Evolutionary conservation across 2,329 filamentous ascomycete species (phyloP), one percentile per base, ranked within the genome.

Genomic region (Hyphodiscus sp.): DNA sequence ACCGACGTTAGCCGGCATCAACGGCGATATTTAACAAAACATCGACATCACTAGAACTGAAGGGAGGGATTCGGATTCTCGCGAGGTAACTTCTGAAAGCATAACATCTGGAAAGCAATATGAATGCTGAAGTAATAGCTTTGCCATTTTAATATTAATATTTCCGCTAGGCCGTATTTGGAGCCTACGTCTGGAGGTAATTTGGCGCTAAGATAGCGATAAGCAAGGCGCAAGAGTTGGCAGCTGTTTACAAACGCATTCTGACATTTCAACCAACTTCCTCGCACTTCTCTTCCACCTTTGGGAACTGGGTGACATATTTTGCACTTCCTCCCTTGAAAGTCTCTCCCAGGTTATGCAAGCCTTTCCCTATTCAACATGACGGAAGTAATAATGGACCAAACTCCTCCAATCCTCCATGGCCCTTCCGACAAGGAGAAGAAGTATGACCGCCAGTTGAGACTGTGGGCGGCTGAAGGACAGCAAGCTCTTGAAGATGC

Each of bases 391-490:
- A 58, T 65, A 16, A 58, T 50, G 11, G 57, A 61, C 41, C 61
- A 57, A 45, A 72, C 71, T 15, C 74, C 74, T 23, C 74, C 76
- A 23, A 67, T 71, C 16, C 66, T 77, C 3, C 73, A 76, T 52
- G 77, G 74, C 38, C 81, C 80, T 38, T 79, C 78, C 13, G 79
- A 80, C 43, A 84, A 83, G 67, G 78, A 86, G 69, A 81, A 80
- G 63, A 95, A 89, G 68, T 99, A 99, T 73, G 94, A 99, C 70
- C 85, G 94, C 50, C 94, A 99, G 72, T 83, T 99, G 42, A 86
- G 95, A 50, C 76, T 99, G 15, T 99, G 94, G 94, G 95, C 91
- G 57, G 91, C 92, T 43, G 89, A 83, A 49, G 94, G 94, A 18
- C 94, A 99, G 69, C 80, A 86, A 61, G 92, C 91, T 16, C 78